Evolutionary conservation across 2,329 filamentous ascomycete genomes (phyloP).

Genomic region (Pyricularia sp.): DNA sequence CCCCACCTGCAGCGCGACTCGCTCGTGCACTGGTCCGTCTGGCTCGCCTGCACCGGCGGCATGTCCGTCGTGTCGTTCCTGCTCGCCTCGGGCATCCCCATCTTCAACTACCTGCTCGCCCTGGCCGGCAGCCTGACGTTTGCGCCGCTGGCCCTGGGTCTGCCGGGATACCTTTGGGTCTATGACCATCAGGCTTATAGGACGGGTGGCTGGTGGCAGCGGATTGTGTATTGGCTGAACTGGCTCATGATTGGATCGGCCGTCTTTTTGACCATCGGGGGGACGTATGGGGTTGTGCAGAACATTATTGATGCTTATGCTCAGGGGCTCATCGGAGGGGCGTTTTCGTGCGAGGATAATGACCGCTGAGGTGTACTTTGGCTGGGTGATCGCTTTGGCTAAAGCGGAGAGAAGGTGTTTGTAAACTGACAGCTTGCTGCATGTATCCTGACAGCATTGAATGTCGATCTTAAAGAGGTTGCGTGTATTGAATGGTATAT

Average conservation of each 20-base stretch:
- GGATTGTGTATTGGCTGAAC: neutral
- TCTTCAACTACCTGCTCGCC: constrained; percentile 11
- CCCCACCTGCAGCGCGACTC: constrained; percentile 17
- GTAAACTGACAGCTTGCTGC: neutral
- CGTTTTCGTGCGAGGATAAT: neutral
- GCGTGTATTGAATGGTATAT: too few species aligned
- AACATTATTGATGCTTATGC: constrained; percentile 37
- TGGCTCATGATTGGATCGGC: constrained; percentile 19
- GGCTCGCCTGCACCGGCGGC: constrained; percentile 13
- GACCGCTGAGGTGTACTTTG: neutral
- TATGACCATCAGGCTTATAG: constrained; percentile 5
- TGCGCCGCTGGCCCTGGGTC: constrained; percentile 9
- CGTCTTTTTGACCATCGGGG: constrained; percentile 24
- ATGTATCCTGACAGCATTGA: neutral
- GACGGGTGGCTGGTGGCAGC: neutral
- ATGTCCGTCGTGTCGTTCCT: constrained; percentile 6
- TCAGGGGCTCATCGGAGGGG: neutral
- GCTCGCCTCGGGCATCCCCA: constrained; percentile 10
- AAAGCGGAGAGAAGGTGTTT: neutral
- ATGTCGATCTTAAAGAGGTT: neutral
- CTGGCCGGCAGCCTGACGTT: constrained; percentile 7
- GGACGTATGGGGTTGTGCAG: constrained; percentile 32
- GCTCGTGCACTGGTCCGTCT: constrained; percentile 16
- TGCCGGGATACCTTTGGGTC: constrained; percentile 5
- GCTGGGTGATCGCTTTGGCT: neutral